These are phyloP conservation scores for Lophium mytilinum DNA, from an alignment of 495 filamentous ascomycete species.

Conservation along the genomic window DNA sequence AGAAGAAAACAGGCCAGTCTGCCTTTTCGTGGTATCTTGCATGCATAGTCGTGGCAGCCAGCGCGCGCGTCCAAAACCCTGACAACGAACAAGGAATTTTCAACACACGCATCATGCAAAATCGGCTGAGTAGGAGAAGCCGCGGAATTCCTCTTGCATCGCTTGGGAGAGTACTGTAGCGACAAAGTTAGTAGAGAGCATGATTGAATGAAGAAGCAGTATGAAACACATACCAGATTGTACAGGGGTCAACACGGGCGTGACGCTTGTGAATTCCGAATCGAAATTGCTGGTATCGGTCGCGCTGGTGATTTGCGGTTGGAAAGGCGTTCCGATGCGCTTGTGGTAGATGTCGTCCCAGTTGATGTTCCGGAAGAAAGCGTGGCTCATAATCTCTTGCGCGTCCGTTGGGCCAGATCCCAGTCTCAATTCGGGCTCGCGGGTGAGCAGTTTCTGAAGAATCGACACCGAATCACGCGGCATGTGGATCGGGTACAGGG, in stretches of 20 bases:
- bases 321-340: conserved; percentile 77
- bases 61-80: too few relatives aligned
- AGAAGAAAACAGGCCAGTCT: too few relatives aligned
- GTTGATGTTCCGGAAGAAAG: conserved; percentile 95
- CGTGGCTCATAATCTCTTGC: conserved; percentile 98
- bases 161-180: conserved; percentile 94
- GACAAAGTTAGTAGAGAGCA: too few relatives aligned
- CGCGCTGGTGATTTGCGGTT: conserved; percentile 77
- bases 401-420: conserved; percentile 95
- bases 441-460: conserved; percentile 91
- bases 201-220: background rate
- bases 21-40: too few relatives aligned
- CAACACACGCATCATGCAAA: conserved; percentile 34
- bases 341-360: conserved; percentile 99
- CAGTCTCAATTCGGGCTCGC: conserved; percentile 86
- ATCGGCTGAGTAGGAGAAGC: conserved; percentile 90
- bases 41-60: too few relatives aligned
- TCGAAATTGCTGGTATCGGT: conserved; percentile 99
- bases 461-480: conserved; percentile 96
- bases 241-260: conserved; percentile 92
- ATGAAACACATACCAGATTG: conserved; percentile 70
- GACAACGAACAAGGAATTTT: too few relatives aligned
- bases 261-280: conserved; percentile 96
- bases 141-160: conserved; percentile 99
- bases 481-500: conserved; percentile 98